These are phyloP conservation scores for Psilocybe azurescens DNA, from an alignment of 768 basidiomycete genomes.

Conservation along the genomic window DNA sequence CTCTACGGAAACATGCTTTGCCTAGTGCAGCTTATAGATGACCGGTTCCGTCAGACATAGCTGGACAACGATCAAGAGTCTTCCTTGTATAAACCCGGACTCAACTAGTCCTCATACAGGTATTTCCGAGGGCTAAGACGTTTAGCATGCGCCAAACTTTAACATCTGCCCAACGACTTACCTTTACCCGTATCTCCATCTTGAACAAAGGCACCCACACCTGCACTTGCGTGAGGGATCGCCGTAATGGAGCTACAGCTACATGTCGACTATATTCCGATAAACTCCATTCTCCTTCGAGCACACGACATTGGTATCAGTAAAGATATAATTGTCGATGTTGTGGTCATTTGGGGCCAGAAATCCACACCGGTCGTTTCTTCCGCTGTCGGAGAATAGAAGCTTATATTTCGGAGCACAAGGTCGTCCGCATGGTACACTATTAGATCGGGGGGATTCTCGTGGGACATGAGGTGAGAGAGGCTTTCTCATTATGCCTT, in stretches of 20 bases:
- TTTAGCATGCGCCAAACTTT: too few species aligned
- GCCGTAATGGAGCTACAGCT: not conserved
- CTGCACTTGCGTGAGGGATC: not conserved
- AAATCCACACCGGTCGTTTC: not conserved
- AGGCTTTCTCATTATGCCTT: conserved; percentile 1
- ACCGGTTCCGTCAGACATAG: too few species aligned
- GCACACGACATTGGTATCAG: not conserved
- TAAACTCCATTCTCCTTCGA: not conserved
- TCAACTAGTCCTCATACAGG: too few species aligned
- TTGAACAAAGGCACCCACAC: not conserved
- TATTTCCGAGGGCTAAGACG: too few species aligned
- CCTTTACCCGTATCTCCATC: not conserved
- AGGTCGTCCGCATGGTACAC: conserved; percentile 13
- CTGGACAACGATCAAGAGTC: too few species aligned
- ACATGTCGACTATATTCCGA: not conserved
- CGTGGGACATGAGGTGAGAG: conserved; percentile 11
- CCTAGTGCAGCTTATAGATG: too few species aligned
- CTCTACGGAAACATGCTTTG: too few species aligned
- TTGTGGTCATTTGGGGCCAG: not conserved
- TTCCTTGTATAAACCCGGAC: too few species aligned
- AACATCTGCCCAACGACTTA: not conserved
- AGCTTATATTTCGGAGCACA: conserved; percentile 4
- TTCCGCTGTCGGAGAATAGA: conserved; percentile 2
- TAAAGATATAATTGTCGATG: not conserved
- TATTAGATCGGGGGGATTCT: conserved; percentile 13